Evolutionary conservation across 768 basidiomycete species (phyloP), one percentile per base, ranked within the genome.

Genomic region (Scleroderma citrinum): DNA sequence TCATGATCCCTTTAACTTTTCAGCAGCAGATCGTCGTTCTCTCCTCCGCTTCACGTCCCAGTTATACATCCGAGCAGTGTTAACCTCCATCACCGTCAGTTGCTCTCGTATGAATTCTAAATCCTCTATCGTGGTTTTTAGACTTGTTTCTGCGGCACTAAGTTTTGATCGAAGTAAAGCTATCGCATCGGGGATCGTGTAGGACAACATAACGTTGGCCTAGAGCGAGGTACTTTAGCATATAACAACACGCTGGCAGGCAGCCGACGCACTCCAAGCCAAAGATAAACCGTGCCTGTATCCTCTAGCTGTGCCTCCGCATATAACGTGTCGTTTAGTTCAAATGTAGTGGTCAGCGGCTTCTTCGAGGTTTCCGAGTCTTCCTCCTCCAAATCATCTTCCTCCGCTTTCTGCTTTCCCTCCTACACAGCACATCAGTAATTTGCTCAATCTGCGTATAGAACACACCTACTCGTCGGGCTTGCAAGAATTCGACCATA

Each of bases 191-290:
- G 81, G 76, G 21, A 95, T 70, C 53, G 86, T 87, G 71, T 99
- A 99, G 1, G 92, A 89, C 2, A 99, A 74, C 95, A 98, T 97
- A 2, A 94, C 92, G 55, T 97, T 97, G 7, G 96, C 96, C 95
- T 98, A 10, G n/a, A n/a, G n/a, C n/a, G n/a, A n/a, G 31, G 13
- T 34, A 14, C 13, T 7, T 23, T 31, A 13, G n/a, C 32, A 23
- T 21, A n/a, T 14, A 44, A 20, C 3, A 10, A 23, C 34, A 44
- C 46, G 46, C 19, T 10, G 5, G 5, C 26, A 49, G 38, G 40
- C 14, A 23, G 14, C 17, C 0, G 14, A 69, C 87, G 60, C 70
- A 97, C 94, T 26, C 95, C 95, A 17, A 99, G 82, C 95, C 96
- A 99, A 23, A 99, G 73, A 59, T 83, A 93, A 10, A 98, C 94